Evolutionary conservation across 768 basidiomycete species (phyloP).

Genomic region (Mycena indigotica): DNA sequence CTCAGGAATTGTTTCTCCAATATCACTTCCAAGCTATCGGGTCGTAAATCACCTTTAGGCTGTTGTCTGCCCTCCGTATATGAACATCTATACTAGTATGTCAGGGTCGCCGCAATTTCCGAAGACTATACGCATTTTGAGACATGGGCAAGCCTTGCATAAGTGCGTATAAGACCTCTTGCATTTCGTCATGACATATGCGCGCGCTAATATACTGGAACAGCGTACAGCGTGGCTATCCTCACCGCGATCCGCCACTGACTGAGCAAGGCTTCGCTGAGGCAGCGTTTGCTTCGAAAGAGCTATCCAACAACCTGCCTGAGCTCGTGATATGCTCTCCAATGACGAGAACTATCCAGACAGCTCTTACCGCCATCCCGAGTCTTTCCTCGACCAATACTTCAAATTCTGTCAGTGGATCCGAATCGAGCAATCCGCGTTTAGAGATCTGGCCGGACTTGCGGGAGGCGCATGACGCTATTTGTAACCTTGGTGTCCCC

Average conservation of each 20-base stretch:
- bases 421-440: neutral
- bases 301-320: conserved; percentile 7
- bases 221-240: conserved; percentile 23
- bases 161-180: conserved; percentile 3
- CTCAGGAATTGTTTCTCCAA: too few relatives aligned
- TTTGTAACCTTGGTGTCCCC: conserved; percentile 21
- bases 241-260: conserved; percentile 22
- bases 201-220: neutral
- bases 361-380: conserved; percentile 11
- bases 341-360: conserved; percentile 24
- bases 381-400: conserved; percentile 2
- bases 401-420: neutral
- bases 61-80: too few relatives aligned
- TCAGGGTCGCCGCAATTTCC: too few relatives aligned
- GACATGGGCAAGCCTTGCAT: conserved; percentile 20
- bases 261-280: conserved; percentile 19
- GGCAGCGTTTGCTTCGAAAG: conserved; percentile 3
- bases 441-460: conserved; percentile 23
- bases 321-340: conserved; percentile 25
- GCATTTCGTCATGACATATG: too few relatives aligned
- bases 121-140: conserved; percentile 16
- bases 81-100: too few relatives aligned
- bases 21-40: too few relatives aligned
- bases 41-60: too few relatives aligned
- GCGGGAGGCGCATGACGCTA: conserved; percentile 24